These are phyloP conservation scores for Lippia alba DNA, from an alignment of 305 asterid genomes.

Conservation along the genomic window DNA sequence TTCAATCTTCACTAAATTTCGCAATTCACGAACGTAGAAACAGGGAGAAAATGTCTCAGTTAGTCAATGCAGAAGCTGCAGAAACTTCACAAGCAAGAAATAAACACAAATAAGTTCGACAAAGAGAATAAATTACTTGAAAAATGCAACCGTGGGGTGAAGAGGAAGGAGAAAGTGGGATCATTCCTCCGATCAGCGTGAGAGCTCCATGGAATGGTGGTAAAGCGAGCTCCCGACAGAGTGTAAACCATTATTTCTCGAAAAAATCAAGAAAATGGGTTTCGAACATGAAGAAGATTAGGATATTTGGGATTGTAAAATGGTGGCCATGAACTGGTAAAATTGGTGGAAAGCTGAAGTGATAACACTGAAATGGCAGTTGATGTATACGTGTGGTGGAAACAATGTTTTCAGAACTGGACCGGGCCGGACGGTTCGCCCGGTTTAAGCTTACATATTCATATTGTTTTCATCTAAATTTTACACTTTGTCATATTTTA, in stretches of 20 bases:
- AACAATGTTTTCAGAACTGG: conserved; percentile 20
- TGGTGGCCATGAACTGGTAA: conserved; percentile 22
- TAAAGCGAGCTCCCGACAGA: conserved; percentile 41
- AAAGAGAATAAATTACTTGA: conserved; percentile 38
- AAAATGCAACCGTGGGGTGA: conserved; percentile 22
- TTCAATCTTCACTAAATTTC: not conserved
- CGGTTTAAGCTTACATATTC: no score
- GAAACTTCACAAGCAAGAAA: not conserved
- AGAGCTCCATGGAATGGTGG: conserved; percentile 36
- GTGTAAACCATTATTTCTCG: conserved; percentile 37
- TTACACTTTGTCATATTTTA: no score
- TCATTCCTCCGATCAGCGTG: conserved; percentile 34
- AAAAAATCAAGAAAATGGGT: not conserved
- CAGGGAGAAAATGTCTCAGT: not conserved
- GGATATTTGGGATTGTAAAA: conserved; percentile 22
- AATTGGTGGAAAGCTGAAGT: conserved; percentile 17
- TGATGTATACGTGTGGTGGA: conserved; percentile 45
- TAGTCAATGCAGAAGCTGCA: conserved; percentile 23
- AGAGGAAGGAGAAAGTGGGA: conserved; percentile 31
- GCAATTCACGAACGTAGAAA: not conserved
- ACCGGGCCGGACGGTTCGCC: not conserved
- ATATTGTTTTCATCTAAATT: no score
- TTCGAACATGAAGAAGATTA: conserved; percentile 2
- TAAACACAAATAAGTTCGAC: not conserved
- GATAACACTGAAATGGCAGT: conserved; percentile 42